These are phyloP conservation scores for Solanum chmielewskii DNA, from an alignment of 257 asterid species.

Conservation along the genomic window DNA sequence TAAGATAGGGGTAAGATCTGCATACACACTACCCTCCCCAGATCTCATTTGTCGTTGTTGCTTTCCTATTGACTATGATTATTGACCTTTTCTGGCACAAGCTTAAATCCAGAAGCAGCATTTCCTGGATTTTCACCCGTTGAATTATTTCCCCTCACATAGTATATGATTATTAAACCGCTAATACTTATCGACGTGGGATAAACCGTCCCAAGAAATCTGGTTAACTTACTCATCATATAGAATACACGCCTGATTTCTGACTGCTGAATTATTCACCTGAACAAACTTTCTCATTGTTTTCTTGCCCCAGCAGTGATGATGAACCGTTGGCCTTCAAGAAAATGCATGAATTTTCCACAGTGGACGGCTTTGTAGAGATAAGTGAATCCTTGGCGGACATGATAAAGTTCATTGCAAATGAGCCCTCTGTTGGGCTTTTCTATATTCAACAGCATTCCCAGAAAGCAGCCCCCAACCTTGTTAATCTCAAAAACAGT, in stretches of 20 bases:
- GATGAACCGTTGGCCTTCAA: constrained; percentile 63
- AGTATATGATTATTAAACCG: background rate
- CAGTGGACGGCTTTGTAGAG: constrained; percentile 82
- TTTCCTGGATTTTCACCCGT: background rate
- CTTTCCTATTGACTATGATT: background rate
- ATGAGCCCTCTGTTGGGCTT: constrained; percentile 97
- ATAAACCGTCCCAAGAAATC: background rate
- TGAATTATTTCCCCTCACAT: background rate
- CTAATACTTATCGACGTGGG: background rate
- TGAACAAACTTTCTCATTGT: background rate
- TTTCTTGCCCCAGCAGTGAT: constrained; percentile 38
- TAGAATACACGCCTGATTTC: background rate
- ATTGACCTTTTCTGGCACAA: background rate
- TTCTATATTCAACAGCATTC: constrained; percentile 84
- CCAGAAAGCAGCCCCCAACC: constrained; percentile 64
- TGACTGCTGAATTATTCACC: background rate
- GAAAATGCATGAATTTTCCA: constrained; percentile 71
- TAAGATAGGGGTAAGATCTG: background rate
- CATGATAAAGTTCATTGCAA: constrained; percentile 80
- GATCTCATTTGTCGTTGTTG: background rate
- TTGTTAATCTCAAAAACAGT: constrained; percentile 51
- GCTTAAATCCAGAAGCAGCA: background rate
- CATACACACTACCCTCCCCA: background rate
- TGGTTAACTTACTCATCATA: background rate
- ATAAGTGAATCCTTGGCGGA: constrained; percentile 65